Evolutionary conservation across 192 early-diverging fungal species (phyloP).

Genomic region (Martensiomyces pterosporus): DNA sequence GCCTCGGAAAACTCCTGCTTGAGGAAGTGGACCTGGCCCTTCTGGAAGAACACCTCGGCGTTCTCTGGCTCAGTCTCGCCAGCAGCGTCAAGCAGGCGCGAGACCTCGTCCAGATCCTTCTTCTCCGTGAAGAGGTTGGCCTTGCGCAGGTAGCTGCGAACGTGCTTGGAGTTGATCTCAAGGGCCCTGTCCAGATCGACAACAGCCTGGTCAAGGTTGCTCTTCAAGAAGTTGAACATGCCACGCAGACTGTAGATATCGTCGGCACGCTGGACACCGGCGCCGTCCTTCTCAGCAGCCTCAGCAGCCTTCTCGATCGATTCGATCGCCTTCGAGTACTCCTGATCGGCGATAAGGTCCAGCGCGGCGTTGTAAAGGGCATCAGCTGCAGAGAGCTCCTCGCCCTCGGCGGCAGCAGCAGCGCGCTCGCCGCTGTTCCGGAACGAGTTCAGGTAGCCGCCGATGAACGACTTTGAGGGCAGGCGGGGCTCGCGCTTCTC

Average conservation of each 20-base stretch:
- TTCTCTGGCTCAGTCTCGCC: constrained; percentile 63
- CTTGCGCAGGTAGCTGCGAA: constrained; percentile 84
- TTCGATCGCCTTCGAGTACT: constrained; percentile 60
- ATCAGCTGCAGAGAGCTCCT: constrained; percentile 33
- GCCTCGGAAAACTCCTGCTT: constrained; percentile 76
- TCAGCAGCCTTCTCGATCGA: constrained; percentile 64
- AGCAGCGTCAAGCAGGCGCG: constrained; percentile 28
- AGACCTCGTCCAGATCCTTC: constrained; percentile 47
- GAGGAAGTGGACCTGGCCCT: constrained; percentile 63
- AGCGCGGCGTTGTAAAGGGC: constrained; percentile 55
- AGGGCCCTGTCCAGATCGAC: constrained; percentile 76
- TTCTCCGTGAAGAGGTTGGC: constrained; percentile 91
- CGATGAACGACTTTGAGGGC: constrained; percentile 90
- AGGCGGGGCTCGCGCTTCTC: constrained; percentile 60
- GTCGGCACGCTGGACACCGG: constrained; percentile 46
- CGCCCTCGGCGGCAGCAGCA: constrained; percentile 20
- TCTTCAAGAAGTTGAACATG: constrained; percentile 85
- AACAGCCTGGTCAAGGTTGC: constrained; percentile 69
- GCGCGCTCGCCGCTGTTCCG: constrained; percentile 42
- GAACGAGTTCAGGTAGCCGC: constrained; percentile 94
- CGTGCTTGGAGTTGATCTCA: constrained; percentile 68
- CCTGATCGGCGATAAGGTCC: constrained; percentile 44
- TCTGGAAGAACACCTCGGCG: constrained; percentile 91
- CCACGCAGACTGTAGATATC: constrained; percentile 81
- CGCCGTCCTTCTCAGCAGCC: constrained; percentile 46